Conservation (phyloP, 192 early-diverging fungal genomes). For the Entomortierella chlamydospora region DNA sequence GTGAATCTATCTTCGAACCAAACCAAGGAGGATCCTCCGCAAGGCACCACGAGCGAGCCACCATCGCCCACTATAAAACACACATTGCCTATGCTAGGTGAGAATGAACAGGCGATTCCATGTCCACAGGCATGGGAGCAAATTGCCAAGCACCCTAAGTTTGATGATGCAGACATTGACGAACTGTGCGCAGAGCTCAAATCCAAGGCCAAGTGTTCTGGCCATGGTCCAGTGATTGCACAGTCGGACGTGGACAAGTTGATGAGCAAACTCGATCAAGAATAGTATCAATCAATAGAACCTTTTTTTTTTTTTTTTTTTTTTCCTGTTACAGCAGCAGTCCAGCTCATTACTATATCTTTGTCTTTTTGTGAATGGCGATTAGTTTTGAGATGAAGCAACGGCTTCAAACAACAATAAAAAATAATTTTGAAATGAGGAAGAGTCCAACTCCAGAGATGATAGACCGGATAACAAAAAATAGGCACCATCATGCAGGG, state of each 20-base stretch:
- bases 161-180: conserved; percentile 67
- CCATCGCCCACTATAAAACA: conserved; percentile 6
- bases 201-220: conserved; percentile 68
- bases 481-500: no score
- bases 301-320: no score
- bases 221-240: conserved; percentile 64
- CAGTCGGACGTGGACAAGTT: conserved; percentile 53
- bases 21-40: neutral
- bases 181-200: conserved; percentile 65
- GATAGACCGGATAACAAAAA: no score
- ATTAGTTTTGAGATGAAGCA: no score
- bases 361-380: no score
- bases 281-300: no score
- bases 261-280: conserved; percentile 32
- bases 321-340: no score
- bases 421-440: no score
- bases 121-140: conserved; percentile 67
- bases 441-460: no score
- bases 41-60: neutral
- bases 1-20: conserved; percentile 15
- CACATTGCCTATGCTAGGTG: conserved; percentile 14
- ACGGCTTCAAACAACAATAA: no score
- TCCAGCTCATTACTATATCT: no score
- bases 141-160: conserved; percentile 66
- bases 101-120: conserved; percentile 48